phyloP scores from a whole-genome alignment of 192 early-diverging fungal species.

The Cetraspora pellucida region DNA sequence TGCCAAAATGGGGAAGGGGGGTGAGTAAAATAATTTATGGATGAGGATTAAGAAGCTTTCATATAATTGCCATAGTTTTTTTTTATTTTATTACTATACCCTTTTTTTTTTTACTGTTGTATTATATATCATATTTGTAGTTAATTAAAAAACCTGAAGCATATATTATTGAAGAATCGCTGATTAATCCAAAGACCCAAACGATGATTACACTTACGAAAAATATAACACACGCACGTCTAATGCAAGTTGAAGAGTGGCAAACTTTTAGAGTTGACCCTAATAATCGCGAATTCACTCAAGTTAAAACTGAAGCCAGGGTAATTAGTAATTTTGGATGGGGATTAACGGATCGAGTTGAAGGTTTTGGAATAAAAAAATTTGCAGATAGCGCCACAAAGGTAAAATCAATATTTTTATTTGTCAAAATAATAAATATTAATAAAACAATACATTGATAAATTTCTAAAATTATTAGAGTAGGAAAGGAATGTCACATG shows the following conservation, averaged over 20 bases:
- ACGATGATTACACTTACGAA: constrained; percentile 82
- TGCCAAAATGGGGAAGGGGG: constrained; percentile 84
- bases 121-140: constrained; percentile 38
- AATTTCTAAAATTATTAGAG: constrained; percentile 6
- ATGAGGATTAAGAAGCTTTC: no score
- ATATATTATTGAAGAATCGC: constrained; percentile 89
- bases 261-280: constrained; percentile 71
- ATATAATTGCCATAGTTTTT: no score
- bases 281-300: constrained; percentile 60
- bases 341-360: constrained; percentile 79
- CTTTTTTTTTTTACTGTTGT: no score
- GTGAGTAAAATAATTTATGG: constrained; percentile 38
- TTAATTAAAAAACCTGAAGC: constrained; percentile 83
- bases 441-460: not conserved
- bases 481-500: constrained; percentile 54
- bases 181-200: constrained; percentile 73
- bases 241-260: constrained; percentile 91
- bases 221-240: constrained; percentile 91
- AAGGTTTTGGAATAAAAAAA: constrained; percentile 83
- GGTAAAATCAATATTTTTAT: constrained; percentile 41
- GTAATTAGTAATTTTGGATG: constrained; percentile 89
- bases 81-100: no score
- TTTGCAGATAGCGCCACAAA: constrained; percentile 80
- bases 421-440: not conserved
- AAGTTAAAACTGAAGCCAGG: constrained; percentile 78